These are phyloP conservation scores for Halocafeteria seosinensis DNA, from an alignment of 108 stramenopile species.

Conservation along the genomic window DNA sequence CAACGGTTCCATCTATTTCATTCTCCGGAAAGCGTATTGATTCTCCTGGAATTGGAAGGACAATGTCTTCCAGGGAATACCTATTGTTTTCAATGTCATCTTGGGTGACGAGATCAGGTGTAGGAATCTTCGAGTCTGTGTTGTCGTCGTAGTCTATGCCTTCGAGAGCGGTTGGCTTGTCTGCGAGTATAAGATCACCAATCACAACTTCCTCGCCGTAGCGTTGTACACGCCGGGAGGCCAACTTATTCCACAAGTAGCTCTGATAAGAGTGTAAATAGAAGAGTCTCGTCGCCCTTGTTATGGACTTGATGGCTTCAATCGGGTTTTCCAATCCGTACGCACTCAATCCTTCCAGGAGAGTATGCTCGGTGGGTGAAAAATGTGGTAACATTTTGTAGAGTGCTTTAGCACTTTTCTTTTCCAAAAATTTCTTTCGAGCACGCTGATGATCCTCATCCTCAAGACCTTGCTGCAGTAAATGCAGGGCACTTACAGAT, in stretches of 20 bases:
- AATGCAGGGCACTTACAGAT: too few relatives aligned
- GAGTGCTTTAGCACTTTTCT: too few relatives aligned
- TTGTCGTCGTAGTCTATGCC: background rate
- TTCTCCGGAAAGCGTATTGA: background rate
- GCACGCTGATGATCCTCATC: too few relatives aligned
- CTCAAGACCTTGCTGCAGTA: too few relatives aligned
- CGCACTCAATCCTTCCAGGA: background rate
- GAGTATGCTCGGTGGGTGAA: too few relatives aligned
- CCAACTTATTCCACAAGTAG: background rate
- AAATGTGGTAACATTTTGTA: too few relatives aligned
- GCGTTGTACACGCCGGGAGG: background rate
- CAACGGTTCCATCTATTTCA: background rate
- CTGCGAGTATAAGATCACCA: background rate
- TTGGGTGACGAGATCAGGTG: background rate
- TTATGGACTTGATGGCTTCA: background rate
- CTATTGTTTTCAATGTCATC: background rate
- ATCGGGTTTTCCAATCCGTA: background rate
- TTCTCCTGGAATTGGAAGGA: background rate
- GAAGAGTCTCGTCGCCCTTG: background rate
- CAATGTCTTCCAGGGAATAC: background rate
- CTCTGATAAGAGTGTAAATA: background rate
- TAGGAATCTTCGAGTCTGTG: too few relatives aligned
- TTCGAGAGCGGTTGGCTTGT: background rate
- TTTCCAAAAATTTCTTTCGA: too few relatives aligned
- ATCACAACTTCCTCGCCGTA: background rate